These are phyloP conservation scores for Backusella psychrophila DNA, from an alignment of 192 early-diverging fungal species.

Conservation along the genomic window DNA sequence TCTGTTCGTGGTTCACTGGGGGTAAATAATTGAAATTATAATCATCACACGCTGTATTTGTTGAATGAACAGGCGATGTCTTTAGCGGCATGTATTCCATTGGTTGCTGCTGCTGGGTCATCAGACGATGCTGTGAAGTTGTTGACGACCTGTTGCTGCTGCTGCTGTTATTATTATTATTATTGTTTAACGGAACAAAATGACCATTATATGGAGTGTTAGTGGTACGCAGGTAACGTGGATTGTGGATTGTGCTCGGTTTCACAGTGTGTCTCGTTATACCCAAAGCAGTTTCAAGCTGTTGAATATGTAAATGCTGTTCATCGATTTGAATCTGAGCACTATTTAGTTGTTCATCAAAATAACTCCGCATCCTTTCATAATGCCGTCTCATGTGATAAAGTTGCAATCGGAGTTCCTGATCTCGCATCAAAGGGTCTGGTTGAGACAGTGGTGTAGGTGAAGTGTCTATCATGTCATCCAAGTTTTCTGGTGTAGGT, in stretches of 20 bases:
- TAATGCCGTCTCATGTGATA: conserved; percentile 10
- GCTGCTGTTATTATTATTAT: not conserved
- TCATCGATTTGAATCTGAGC: conserved; percentile 13
- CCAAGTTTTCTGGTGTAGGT: not conserved
- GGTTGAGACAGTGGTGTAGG: not conserved
- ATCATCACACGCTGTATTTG: not conserved
- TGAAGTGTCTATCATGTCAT: not conserved
- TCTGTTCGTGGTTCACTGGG: not conserved
- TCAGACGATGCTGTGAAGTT: not conserved
- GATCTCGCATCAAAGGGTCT: not conserved
- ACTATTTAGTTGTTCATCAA: conserved; percentile 5
- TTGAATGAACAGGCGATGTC: conserved; percentile 1
- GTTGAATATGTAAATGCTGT: conserved; percentile 1
- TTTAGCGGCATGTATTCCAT: not conserved
- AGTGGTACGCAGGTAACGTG: not conserved
- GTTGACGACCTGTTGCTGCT: not conserved
- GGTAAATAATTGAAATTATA: not conserved
- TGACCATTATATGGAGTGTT: not conserved
- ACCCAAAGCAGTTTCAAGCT: not conserved
- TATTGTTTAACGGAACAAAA: not conserved
- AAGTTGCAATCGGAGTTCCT: conserved; percentile 8
- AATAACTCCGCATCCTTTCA: conserved; percentile 6
- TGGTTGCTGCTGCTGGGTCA: not conserved
- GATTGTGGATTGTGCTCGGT: not conserved
- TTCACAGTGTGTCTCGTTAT: not conserved